phyloP scores from a whole-genome alignment of 73 alveolate species.

The Loxodes magnus region DNA sequence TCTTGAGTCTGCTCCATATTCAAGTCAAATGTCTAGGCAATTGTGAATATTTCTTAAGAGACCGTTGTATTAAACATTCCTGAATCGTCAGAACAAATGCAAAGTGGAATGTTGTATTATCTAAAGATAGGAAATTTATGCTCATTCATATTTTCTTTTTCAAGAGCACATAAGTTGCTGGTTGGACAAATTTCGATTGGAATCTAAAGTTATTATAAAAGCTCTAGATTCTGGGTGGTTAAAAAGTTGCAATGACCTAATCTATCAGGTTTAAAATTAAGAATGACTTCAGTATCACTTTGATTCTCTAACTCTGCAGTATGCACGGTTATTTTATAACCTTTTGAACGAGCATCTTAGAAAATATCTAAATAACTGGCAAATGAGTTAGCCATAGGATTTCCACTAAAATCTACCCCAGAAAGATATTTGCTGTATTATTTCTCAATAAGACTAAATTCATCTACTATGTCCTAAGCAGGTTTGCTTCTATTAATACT shows the following conservation, averaged over 20 bases:
- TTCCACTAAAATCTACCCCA: slow-evolving; percentile 87
- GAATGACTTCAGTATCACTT: slow-evolving; percentile 52
- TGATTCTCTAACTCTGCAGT: slow-evolving; percentile 42
- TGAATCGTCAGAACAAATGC: slow-evolving; percentile 67
- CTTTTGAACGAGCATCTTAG: slow-evolving; percentile 43
- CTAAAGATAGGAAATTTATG: slow-evolving; percentile 22
- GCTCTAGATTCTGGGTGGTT: slow-evolving; percentile 21
- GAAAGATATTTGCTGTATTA: slow-evolving; percentile 39
- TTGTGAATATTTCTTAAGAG: slow-evolving; percentile 18
- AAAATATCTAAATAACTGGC: slow-evolving; percentile 4
- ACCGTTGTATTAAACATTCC: slow-evolving; percentile 42
- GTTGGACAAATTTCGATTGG: slow-evolving; percentile 73
- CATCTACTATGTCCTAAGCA: slow-evolving; percentile 55
- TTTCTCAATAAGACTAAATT: slow-evolving; percentile 41
- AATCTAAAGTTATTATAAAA: slow-evolving; percentile 26
- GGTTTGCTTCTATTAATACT: slow-evolving; percentile 60
- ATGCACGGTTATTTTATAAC: slow-evolving; percentile 54
- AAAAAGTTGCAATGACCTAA: slow-evolving; percentile 66
- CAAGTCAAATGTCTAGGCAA: slow-evolving; percentile 4
- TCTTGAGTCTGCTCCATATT: too few relatives aligned
- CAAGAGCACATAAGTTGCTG: slow-evolving; percentile 42
- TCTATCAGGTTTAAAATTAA: slow-evolving; percentile 71
- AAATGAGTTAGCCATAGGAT: slow-evolving; percentile 30
- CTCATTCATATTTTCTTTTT: slow-evolving; percentile 11
- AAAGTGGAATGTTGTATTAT: slow-evolving; percentile 21